Base-by-base conservation (phyloP, 2,329 filamentous ascomycete species). In the Neopestalotiopsis sp. region DNA sequence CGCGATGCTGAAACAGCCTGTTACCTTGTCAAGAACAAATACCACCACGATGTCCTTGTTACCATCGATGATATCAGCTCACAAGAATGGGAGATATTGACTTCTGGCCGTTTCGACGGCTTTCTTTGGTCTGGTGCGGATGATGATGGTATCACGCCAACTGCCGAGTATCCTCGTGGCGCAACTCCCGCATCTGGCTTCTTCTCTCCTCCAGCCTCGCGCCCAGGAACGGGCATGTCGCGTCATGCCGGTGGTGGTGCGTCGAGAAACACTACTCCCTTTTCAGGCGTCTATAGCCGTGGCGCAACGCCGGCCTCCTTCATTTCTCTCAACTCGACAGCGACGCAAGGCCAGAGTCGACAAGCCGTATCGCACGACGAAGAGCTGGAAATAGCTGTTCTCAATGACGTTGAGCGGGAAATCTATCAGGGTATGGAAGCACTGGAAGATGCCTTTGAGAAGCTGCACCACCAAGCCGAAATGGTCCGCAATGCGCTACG, bases 21-120 rank as follows among this genome's bases (percentile, higher is more conserved):
- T 73, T 98, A 94, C 77, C 88, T 98, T 62, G 88, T 98, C 71
- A 94, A 92, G 78, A 92, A 98, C 78, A 90, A 91, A 0, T 85
- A 89, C 13, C 89, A 96, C 63, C 95, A 98, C 79, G 92, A 96
- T 76, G 90, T 97, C 40, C 89, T 98, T 3, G 91, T 94, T 56
- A 97, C 95, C 0, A 87, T 98, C 64, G 91, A 93, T 45, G 94
- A 95, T 66, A 96, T 98, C 74, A 96, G 92, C 77, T 89, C 91
- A 61, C 92, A 93, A n/a, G 95, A 98, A 80, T 98, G 95, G 95
- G 95, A 98, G 71, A 97, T 98, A 67, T 86, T 98, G 13, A 94
- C 92, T 4, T 98, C 95, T 0, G 95, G 95, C 34, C 92, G 95
- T 34, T 98, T 98, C 75, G 95, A 98, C 77, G 95, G 95, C 4